Base-by-base conservation (phyloP, 805 yeast genomes). In the Kregervanrija delftensis region DNA sequence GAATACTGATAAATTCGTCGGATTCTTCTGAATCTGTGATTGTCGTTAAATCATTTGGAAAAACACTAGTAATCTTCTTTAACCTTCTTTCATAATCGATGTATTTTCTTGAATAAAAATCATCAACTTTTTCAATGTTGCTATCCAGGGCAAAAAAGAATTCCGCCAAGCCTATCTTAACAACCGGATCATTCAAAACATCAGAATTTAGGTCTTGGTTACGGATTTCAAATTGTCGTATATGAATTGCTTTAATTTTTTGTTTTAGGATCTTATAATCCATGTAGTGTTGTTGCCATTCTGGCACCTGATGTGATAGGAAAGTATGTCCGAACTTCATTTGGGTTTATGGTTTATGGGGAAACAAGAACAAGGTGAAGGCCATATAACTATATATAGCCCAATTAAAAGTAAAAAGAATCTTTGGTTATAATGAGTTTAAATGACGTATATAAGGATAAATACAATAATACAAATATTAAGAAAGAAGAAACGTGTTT, bases 291-390 rank as follows among this genome's bases (percentile, higher is more conserved):
- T 77, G 76, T 41, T 79, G 72, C 98, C 98, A 91, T 65, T 89
- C 96, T 3, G 97, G 97, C 46, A 90, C 88, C 69, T 89, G 96
- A 65, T 91, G 95, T 40, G 85, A 72, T 31, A 79, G 67, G 52
- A 86, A 71, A 30, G 87, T 83, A 63, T 86, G 86, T 28, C 91
- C 95, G 61, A 86, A 86, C 71, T 84, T 84, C 91, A 84, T 84
- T 28, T 15, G 5, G 9, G 15, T 22, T 22, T 22, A 6, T 22
- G 28, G 6, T 8, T 22, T 22, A 22, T 17, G 28, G 6, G 28
- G 8, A 22, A 22, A 22, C 28, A 22, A 22, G 8, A 6, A 22
- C 28, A 22, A 6, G 8, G 28, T 22, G 8, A 22, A 17, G 8
- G 6, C 28, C 28, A 22, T 22, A 22, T 22, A 22, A 22, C 28